Base-by-base conservation (phyloP, 2,329 filamentous ascomycete species). In the Coniochaeta ligniaria region DNA sequence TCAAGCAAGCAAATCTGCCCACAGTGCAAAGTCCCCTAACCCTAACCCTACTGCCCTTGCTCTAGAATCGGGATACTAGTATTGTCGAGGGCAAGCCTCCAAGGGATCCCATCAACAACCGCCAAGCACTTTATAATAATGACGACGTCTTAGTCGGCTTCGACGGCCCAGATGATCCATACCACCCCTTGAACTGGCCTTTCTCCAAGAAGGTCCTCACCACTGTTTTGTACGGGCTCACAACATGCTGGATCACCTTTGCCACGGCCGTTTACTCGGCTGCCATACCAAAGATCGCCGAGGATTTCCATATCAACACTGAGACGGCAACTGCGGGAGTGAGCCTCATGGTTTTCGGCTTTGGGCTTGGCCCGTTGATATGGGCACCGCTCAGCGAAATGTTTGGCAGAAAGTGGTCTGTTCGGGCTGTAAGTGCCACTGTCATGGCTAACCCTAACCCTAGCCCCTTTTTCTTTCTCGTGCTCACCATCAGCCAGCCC, bases 141-240 rank as follows among this genome's bases (percentile, higher is more conserved):
- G n/a, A n/a, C n/a, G 78, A 76, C 35, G 65, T 71, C 8, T 68
- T 92, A 12, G 89, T 93, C 26, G 86, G 90, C 61, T 93, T 92
- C 64, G 89, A 92, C 8, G 88, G 89, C 0, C 79, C 79, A 0
- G 83, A 89, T 62, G 90, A 93, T 71, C 86, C 86, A 0, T 91
- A 91, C 68, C 76, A 80, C 3, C 89, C 89, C 0, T 66, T 87
- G 54, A 92, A 93, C 69, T 93, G 90, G 90, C 77, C 83, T 0
- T 83, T 82, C 31, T 75, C 75, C 65, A 92, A 92, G 71, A 92
- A 92, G 71, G 73, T 86, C 11, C 65, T 80, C 3, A 91, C 88
- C 0, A 92, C 88, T 0, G 64, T 86, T 60, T 67, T 89, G 9
- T 89, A 89, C 70, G 85, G 85, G 1, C 71, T 88, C 54, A 85